A percentile compares a stretch with the other conserved stretches of the same genome.
Conservation (phyloP, 345 rosid genomes). For the Draba incana region DNA sequence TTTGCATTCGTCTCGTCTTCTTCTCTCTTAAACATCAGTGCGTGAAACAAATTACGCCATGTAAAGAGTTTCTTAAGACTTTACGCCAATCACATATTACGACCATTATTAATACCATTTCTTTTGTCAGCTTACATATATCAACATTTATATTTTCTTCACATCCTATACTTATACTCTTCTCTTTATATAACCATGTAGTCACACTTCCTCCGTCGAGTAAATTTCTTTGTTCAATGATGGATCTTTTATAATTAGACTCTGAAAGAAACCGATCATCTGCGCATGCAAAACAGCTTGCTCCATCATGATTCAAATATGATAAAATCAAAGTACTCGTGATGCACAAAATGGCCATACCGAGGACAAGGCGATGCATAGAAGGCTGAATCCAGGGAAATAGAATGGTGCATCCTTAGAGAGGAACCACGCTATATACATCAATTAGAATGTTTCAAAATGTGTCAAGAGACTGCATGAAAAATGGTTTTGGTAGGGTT, state of each 20-base stretch:
- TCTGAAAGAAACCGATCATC: constrained; percentile 76
- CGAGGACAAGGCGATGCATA: constrained; percentile 61
- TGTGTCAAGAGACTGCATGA: background rate
- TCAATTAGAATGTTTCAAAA: background rate
- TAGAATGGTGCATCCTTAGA: constrained; percentile 74
- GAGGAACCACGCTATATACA: constrained; percentile 70
- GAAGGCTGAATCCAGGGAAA: constrained; percentile 85
- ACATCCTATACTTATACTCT: background rate
- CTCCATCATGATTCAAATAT: background rate
- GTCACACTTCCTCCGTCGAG: constrained; percentile 27
- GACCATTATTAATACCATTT: too few species aligned
- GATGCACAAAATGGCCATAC: constrained; percentile 43
- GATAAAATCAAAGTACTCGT: background rate
- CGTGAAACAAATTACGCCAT: too few species aligned
- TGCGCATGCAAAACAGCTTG: constrained; percentile 32
- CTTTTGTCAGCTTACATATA: too few species aligned
- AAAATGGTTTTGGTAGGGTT: too few species aligned
- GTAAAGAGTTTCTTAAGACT: too few species aligned
- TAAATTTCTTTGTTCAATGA: constrained; percentile 27
- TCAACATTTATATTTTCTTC: too few species aligned
- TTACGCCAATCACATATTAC: too few species aligned
- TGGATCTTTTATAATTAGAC: constrained; percentile 54
- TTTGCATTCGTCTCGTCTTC: too few species aligned
- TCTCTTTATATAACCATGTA: constrained; percentile 2
- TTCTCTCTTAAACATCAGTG: too few species aligned